These are phyloP conservation scores for Mucor sp. DNA, from an alignment of 371 early-diverging fungal genomes.

Conservation along the genomic window DNA sequence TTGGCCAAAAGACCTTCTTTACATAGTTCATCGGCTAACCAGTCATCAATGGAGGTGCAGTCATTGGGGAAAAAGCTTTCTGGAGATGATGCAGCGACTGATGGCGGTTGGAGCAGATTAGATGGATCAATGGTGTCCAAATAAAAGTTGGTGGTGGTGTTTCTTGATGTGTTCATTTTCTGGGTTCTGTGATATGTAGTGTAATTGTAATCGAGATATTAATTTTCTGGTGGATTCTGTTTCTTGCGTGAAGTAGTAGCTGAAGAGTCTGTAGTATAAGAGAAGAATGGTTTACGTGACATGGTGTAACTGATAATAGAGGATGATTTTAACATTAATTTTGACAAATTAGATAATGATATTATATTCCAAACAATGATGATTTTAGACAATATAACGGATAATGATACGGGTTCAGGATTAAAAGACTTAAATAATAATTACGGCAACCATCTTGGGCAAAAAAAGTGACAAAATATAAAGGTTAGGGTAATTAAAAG, in stretches of 20 bases:
- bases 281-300: constrained; percentile 28
- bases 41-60: constrained; percentile 18
- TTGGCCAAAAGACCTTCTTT: constrained; percentile 15
- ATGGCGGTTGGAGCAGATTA: neutral
- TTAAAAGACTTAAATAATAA: constrained; percentile 15
- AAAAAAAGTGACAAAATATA: neutral
- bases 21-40: constrained; percentile 23
- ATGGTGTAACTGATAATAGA: constrained; percentile 12
- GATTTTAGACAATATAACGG: neutral
- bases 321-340: constrained; percentile 12
- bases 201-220: constrained; percentile 13
- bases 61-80: neutral
- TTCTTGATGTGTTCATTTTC: constrained; percentile 3
- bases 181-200: constrained; percentile 4
- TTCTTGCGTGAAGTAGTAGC: constrained; percentile 24
- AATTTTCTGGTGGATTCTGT: constrained; percentile 22
- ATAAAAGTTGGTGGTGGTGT: constrained; percentile 4
- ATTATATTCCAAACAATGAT: constrained; percentile 1
- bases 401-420: neutral
- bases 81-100: neutral
- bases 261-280: constrained; percentile 29
- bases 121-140: constrained; percentile 9
- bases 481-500: neutral
- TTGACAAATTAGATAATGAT: constrained; percentile 10
- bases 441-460: constrained; percentile 19